Evolutionary conservation across 1,139 yeast species (phyloP), one percentile per base, ranked within the genome.

Genomic region (Blastobotrys petasosporus): DNA sequence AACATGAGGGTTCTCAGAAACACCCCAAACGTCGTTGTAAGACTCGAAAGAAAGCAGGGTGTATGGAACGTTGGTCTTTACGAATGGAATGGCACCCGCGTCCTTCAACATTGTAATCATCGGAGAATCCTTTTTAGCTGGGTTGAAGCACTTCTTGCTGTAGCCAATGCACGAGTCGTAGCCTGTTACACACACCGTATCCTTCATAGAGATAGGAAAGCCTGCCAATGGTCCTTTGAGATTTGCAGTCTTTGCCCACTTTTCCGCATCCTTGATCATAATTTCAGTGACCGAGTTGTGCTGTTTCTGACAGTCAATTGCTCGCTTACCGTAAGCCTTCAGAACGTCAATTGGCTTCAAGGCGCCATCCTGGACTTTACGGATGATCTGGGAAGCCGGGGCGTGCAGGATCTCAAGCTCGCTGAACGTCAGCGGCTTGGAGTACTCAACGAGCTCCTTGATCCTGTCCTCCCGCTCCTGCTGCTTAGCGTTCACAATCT

Each of bases 171-270:
- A 67, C 2, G 79, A 68, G 41, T 76, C 80, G 48, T 71, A 74
- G 36, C 82, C 82, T 42, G 65, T 64, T 40, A 76, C 62, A 49
- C 69, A 68, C 50, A 71, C 66, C 35, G 76, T 72, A 51, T 74
- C 78, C 55, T 77, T 77, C 46, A 82, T 58, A 2, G 86, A 77
- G 41, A 82, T 68, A 8, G 88, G 88, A 48, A 83, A 65, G 2
- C 90, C 92, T 44, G 83, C 86, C 31, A 82, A 63, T 4, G 82
- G 81, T 12, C 85, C 84, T 11, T 67, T 47, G 10, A 45, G 46
- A 46, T 63, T 55, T 47, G 53, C 49, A 10, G 49, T 39, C 12
- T 53, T 57, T 11, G 69, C 69, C 59, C 59, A 58, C 42, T 55
- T 48, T 50, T 65, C 67, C 3, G 69, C 68, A n/a, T 61, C 67